Evolutionary conservation across 2,329 filamentous ascomycete genomes (phyloP).

Genomic region (Fusarium verrucosum): DNA sequence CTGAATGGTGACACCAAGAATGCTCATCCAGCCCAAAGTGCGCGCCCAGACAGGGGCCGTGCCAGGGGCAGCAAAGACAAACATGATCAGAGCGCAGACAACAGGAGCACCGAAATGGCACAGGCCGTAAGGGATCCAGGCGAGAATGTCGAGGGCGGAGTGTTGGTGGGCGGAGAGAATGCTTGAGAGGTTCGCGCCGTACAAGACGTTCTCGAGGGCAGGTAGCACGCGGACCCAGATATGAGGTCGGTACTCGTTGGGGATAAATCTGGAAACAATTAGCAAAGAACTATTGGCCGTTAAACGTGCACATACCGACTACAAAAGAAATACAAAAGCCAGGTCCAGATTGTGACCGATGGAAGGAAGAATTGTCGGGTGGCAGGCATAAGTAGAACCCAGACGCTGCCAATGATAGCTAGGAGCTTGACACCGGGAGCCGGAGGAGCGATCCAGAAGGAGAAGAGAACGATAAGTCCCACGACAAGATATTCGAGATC

Average conservation of each 20-base stretch:
- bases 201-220: constrained; percentile 94
- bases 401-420: constrained; percentile 71
- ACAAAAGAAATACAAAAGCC: constrained; percentile 90
- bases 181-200: constrained; percentile 94
- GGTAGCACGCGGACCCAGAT: constrained; percentile 97
- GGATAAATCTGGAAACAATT: constrained; percentile 75
- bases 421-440: constrained; percentile 82
- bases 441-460: constrained; percentile 81
- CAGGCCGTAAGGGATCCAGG: constrained; percentile 93
- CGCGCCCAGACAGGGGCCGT: constrained; percentile 85
- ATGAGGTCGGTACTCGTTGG: constrained; percentile 84
- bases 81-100: constrained; percentile 80
- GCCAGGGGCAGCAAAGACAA: constrained; percentile 87
- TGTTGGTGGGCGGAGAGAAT: constrained; percentile 92
- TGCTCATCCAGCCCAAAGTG: constrained; percentile 92
- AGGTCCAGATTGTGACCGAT: constrained; percentile 83
- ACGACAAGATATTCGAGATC: constrained; percentile 87
- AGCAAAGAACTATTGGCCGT: not conserved
- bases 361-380: constrained; percentile 93
- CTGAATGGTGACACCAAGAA: constrained; percentile 87
- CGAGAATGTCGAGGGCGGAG: constrained; percentile 83
- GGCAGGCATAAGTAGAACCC: constrained; percentile 80
- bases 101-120: constrained; percentile 89
- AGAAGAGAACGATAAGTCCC: constrained; percentile 80
- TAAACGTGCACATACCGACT: constrained; percentile 74